Conservation (phyloP, 345 rosid genomes). For the Heritiera fomes region DNA sequence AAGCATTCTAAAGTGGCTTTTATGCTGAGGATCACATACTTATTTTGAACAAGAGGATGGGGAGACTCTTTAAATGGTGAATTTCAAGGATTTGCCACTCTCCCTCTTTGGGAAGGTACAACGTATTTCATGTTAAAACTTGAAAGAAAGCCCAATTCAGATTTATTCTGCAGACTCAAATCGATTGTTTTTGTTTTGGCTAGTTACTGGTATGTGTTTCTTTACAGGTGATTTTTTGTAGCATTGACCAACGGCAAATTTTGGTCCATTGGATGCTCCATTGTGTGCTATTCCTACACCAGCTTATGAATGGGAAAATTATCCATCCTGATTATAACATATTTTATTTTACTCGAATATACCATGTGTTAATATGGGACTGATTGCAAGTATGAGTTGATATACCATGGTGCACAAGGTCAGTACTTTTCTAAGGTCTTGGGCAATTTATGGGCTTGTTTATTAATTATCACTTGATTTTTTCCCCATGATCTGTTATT, state of each 20-base stretch:
- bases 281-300: no score
- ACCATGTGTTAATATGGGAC: no score
- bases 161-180: background rate
- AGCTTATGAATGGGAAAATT: background rate
- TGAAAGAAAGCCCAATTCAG: background rate
- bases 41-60: background rate
- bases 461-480: background rate
- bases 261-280: background rate
- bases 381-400: no score
- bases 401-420: no score
- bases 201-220: no score
- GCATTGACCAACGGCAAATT: background rate
- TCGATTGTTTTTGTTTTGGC: no score
- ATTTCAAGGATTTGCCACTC: no score
- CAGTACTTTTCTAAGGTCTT: no score
- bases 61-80: background rate
- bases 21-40: background rate
- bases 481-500: background rate
- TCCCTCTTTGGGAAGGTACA: background rate
- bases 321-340: background rate
- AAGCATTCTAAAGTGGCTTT: no score
- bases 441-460: background rate
- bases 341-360: background rate
- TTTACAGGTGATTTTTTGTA: background rate
- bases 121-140: background rate